These are phyloP conservation scores for Citrullus amarus DNA, from an alignment of 306 rosid genomes.

Conservation along the genomic window DNA sequence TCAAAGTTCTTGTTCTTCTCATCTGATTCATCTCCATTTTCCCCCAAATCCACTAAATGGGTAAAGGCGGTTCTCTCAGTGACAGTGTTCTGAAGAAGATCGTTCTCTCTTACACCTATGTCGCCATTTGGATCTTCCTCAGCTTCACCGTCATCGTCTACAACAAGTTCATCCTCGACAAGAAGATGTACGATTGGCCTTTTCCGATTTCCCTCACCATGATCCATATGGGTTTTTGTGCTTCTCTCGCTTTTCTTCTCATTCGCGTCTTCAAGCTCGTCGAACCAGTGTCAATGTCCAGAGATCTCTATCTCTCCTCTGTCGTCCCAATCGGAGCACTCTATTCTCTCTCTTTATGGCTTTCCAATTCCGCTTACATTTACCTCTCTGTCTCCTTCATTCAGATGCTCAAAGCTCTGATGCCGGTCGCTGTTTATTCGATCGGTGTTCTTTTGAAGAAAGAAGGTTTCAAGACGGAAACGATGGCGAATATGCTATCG, in stretches of 20 bases:
- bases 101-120: conserved; percentile 67
- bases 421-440: conserved; percentile 92
- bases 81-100: conserved; percentile 74
- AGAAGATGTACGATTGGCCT: conserved; percentile 87
- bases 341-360: conserved; percentile 77
- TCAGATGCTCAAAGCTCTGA: conserved; percentile 84
- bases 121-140: conserved; percentile 79
- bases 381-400: conserved; percentile 85
- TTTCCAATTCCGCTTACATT: conserved; percentile 84
- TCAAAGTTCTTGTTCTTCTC: conserved; percentile 1
- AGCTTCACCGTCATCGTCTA: conserved; percentile 81
- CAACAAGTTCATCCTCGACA: conserved; percentile 94
- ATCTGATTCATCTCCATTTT: not conserved
- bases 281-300: conserved; percentile 64
- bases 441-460: conserved; percentile 55
- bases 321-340: conserved; percentile 87
- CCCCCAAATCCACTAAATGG: conserved; percentile 25
- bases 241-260: conserved; percentile 54
- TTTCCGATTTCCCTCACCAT: conserved; percentile 84
- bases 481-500: conserved; percentile 76
- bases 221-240: conserved; percentile 93
- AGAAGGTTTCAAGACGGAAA: conserved; percentile 47
- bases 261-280: conserved; percentile 56
- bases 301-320: conserved; percentile 56
- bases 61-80: conserved; percentile 63